Base-by-base conservation (phyloP, 2,329 filamentous ascomycete genomes). In the Hypomyces perniciosus region DNA sequence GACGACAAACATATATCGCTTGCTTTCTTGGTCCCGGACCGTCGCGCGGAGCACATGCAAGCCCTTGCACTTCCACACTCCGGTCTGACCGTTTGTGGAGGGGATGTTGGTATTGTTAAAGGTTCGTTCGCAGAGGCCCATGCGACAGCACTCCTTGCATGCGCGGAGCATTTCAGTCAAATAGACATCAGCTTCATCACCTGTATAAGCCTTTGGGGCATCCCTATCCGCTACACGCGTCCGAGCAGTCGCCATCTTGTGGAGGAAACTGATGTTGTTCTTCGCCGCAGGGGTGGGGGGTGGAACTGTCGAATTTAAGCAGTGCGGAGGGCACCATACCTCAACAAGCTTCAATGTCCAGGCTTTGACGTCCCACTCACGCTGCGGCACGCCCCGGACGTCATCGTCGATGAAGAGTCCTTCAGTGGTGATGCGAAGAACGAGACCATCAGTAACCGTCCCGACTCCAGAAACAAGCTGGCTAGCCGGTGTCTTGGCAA, bases 321-420 rank as follows among this genome's bases (percentile, higher is more conserved):
- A 81, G 68, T 85, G 80, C 62, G 80, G 77, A 63, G 83, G 81
- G 66, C 85, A 90, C 82, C 86, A 89, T 74, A 93, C 85, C 79
- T 97, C 93, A 68, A 95, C 83, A 57, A 86, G 75, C 72, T 95
- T 96, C 71, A 99, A 80, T 40, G 90, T 96, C 93, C 93, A 97
- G 28, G 92, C 91, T 70, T 97, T 97, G 64, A 97, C 84, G 67
- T 99, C 93, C 93, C 93, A 99, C 72, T 99, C 93, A 53, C 93
- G 84, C 70, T 97, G 90, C n/a, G 89, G 85, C 12, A 96, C 89
- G 55, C 84, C 84, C 41, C 91, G 84, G 47, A 96, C 81, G 67
- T 97, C 93, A 67, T 99, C 93, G 66, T 99, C 93, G 64, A 99
- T 93, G 71, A 97, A 97, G 48, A 97, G 78, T 13, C 93, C 93